Evolutionary conservation across 129 eudicot genomes (phyloP).

Genomic region (Apium graveolens): DNA sequence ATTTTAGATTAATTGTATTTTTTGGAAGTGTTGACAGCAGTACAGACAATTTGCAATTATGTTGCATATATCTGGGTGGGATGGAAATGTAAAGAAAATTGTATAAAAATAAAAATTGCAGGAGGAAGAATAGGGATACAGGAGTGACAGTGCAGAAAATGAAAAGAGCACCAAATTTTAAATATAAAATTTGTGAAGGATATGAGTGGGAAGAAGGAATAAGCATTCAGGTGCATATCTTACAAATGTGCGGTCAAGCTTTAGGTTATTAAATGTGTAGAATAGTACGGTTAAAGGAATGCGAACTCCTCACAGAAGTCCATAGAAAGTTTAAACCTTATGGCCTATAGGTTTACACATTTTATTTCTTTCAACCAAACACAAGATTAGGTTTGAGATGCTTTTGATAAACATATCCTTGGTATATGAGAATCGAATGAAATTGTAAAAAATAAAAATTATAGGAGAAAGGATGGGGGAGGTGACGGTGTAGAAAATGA

Average conservation of each 20-base stretch:
- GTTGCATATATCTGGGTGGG: not conserved
- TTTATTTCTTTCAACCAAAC: not conserved
- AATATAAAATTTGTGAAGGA: not conserved
- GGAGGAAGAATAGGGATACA: not conserved
- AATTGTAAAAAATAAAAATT: not conserved
- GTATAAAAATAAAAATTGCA: not conserved
- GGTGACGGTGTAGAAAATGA: not conserved
- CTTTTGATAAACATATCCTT: not conserved
- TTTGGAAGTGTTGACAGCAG: not conserved
- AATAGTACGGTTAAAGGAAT: not conserved
- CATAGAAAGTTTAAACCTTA: not conserved
- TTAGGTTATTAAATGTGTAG: not conserved
- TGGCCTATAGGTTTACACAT: not conserved
- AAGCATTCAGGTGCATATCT: not conserved
- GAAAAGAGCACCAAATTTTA: not conserved
- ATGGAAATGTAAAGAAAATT: not conserved
- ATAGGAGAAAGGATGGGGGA: not conserved
- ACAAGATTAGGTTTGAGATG: not conserved
- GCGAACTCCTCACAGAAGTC: not conserved
- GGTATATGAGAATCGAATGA: not conserved
- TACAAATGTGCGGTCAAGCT: not conserved
- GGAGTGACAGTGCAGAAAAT: not conserved
- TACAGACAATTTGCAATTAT: not conserved
- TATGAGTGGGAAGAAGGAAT: not conserved
- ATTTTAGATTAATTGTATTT: not conserved